Evolutionary conservation across 2,329 filamentous ascomycete species (phyloP).

Genomic region (Trichoderma sp.): DNA sequence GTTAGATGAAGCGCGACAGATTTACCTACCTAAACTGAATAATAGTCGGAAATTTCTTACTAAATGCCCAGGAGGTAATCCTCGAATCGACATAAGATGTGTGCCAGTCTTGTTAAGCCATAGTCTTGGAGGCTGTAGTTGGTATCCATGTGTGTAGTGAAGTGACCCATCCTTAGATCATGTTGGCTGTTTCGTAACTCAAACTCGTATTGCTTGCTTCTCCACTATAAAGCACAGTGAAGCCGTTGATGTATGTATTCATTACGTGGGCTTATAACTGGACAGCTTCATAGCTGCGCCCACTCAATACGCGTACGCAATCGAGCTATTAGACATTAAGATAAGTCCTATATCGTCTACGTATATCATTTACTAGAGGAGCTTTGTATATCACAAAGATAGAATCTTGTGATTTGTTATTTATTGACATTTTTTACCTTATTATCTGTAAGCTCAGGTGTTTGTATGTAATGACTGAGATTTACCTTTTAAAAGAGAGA

Average conservation of each 20-base stretch:
- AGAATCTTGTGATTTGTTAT: not conserved
- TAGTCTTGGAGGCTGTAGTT: not conserved
- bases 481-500: too few relatives aligned
- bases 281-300: not conserved
- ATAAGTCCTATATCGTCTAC: not conserved
- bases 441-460: not conserved
- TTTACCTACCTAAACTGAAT: not conserved
- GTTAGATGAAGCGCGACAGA: not conserved
- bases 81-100: not conserved
- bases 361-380: not conserved
- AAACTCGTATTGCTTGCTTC: not conserved
- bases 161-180: not conserved
- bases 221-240: too few relatives aligned
- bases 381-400: too few relatives aligned
- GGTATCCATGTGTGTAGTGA: not conserved
- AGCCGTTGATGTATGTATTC: not conserved
- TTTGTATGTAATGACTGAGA: not conserved
- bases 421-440: not conserved
- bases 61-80: not conserved
- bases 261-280: not conserved
- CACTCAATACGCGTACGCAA: not conserved
- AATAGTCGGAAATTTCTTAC: not conserved
- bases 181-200: not conserved
- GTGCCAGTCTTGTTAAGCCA: not conserved
- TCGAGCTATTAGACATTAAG: not conserved